Evolutionary conservation across 768 basidiomycete genomes (phyloP).

Genomic region (Suillus subaureus): DNA sequence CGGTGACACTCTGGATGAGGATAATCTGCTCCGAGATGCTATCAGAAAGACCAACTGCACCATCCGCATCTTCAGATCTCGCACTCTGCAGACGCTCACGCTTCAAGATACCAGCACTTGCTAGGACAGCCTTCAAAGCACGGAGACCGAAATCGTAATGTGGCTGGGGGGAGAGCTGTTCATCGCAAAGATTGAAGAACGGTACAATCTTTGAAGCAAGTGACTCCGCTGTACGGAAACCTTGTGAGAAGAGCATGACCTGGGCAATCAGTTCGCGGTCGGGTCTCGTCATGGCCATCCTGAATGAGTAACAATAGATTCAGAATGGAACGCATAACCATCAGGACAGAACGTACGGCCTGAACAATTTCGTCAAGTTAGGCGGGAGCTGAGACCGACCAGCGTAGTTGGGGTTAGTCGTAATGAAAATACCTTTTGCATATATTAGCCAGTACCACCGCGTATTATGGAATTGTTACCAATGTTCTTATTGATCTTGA

Average conservation of each 20-base stretch:
- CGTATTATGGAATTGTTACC: constrained; percentile 45
- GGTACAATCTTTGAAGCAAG: constrained; percentile 99
- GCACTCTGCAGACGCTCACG: constrained; percentile 74
- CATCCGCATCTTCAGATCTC: constrained; percentile 43
- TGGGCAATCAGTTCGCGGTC: constrained; percentile 99
- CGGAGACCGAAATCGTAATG: constrained; percentile 99
- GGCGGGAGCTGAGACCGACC: constrained; percentile 91
- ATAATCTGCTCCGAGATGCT: constrained; percentile 89
- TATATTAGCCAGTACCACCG: constrained; percentile 12
- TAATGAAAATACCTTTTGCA: constrained; percentile 88
- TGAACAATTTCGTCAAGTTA: constrained; percentile 89
- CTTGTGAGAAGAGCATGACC: constrained; percentile 99
- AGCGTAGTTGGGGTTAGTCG: constrained; percentile 98
- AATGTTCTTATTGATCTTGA: constrained; percentile 93
- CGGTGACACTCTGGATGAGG: constrained; percentile 96
- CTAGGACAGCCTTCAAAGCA: constrained; percentile 93
- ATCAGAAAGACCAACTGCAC: constrained; percentile 64
- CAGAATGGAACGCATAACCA: constrained; percentile 8
- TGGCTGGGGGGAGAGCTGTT: constrained; percentile 94
- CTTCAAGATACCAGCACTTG: constrained; percentile 97
- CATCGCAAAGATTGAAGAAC: constrained; percentile 98
- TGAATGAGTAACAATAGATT: constrained; percentile 32
- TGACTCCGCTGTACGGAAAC: constrained; percentile 96
- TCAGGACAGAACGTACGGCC: constrained; percentile 63
- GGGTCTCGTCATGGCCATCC: constrained; percentile 99